phyloP scores from a whole-genome alignment of 352 stramenopile genomes.

The Peronosclerospora sorghi region DNA sequence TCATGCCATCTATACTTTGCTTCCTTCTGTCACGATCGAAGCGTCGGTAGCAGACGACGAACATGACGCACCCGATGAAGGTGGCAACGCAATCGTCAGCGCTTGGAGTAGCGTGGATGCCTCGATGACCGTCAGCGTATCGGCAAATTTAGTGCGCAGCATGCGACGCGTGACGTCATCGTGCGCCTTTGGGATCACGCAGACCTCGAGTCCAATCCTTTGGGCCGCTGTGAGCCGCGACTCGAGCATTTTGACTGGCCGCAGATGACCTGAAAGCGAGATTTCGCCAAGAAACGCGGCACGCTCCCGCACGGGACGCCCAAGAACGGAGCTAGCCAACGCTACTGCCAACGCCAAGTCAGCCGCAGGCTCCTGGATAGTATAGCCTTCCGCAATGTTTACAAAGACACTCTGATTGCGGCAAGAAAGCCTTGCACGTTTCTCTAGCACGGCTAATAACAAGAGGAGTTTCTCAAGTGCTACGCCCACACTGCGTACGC shows the following conservation, averaged over 20 bases:
- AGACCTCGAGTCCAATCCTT: conserved; percentile 70
- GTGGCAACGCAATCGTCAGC: conserved; percentile 43
- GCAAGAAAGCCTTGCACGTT: conserved; percentile 71
- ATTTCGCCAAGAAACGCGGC: conserved; percentile 72
- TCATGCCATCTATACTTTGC: conserved; percentile 11
- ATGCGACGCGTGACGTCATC: conserved; percentile 30
- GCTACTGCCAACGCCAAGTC: conserved; percentile 69
- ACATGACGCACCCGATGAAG: conserved; percentile 8
- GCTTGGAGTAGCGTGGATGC: conserved; percentile 54
- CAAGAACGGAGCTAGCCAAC: conserved; percentile 55
- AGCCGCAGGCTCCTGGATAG: conserved; percentile 68
- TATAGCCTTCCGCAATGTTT: conserved; percentile 78
- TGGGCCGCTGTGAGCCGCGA: conserved; percentile 60
- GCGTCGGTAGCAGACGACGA: conserved; percentile 7
- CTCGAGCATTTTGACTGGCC: conserved; percentile 77
- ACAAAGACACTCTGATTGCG: conserved; percentile 76
- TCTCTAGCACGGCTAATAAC: conserved; percentile 93
- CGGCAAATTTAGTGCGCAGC: conserved; percentile 40
- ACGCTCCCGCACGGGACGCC: conserved; percentile 38
- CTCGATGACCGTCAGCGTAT: conserved; percentile 47
- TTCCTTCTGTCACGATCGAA: conserved; percentile 5
- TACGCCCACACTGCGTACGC: conserved; percentile 65
- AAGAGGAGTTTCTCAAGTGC: conserved; percentile 87
- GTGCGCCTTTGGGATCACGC: conserved; percentile 54
- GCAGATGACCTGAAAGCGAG: conserved; percentile 65